Evolutionary conservation across 1,139 yeast genomes (phyloP), one percentile per base, ranked within the genome.

Genomic region (Yamadazyma spencermartinsiae): DNA sequence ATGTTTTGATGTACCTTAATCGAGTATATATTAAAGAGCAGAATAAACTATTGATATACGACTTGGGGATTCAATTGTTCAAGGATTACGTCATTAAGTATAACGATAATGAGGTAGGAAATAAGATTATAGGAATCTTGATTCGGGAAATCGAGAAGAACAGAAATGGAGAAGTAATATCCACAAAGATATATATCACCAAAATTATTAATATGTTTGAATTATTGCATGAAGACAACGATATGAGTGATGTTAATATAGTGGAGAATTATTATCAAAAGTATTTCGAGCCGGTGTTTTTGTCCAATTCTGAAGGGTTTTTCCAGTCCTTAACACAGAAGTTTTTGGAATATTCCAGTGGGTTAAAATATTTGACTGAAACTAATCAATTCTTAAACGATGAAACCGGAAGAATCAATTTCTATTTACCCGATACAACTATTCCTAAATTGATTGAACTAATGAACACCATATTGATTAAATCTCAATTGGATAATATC

Each of bases 1-100:
- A 92, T 57, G 86, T 92, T 4, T 64, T 89, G 59, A 83, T 89
- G 86, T 92, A 92, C 55, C 64, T 92, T 75, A 69, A 92, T 56
- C 74, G 96, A 32, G 96, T 88, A 0, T 88, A 86, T 50, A 86
- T 90, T 20, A 80, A 79, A 45, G 95, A 85, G 46, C 78, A 79
- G 41, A 80, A 80, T 48, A 64, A 79, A 36, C 79, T 88, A 1
- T 64, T 82, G 38, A 74, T 86, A 3, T 85, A 85, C 53, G 96
- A 89, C 53, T 72, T 84, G 34, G 96, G 96, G 0, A 69, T 85
- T 28, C 73, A 72, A 27, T 56, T 82, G 8, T 86, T 83, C 55
- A 71, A 72, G 47, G 73, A 72, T 21, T 55, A 57, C 36, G 58
- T 73, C 28, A 57, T 74, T 21, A 67, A 68, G 43, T 61, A 61